Evolutionary conservation across 1,284 basidiomycete genomes (phyloP), one percentile per base, ranked within the genome.

Genomic region (Sporisorium graminicola): DNA sequence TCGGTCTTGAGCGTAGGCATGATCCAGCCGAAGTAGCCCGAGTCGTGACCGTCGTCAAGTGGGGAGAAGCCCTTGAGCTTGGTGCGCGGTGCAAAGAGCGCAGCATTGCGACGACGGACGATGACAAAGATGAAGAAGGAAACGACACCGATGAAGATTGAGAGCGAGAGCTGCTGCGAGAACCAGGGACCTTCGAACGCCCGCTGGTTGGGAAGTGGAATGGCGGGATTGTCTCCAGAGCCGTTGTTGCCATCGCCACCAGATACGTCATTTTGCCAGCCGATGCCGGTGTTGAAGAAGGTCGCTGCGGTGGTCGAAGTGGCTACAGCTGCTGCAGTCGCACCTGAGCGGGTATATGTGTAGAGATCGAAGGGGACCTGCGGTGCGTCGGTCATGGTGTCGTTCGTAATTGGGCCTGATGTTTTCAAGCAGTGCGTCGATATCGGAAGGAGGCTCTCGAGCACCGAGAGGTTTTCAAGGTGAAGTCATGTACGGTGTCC

Each of bases 61-160:
- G 94, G 93, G 5, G 94, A 94, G 87, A 95, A 95, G 3, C 95
- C 94, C 88, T 96, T 96, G 51, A 98, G 89, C 87, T 95, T 95
- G 0, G 96, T 97, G 63, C 96, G 88, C 0, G 95, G 94, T 22
- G 94, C 94, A 86, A 95, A 98, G 5, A 94, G 88, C 14, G 97
- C 87, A 13, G 94, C 93, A 92, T 93, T 96, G 83, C 93, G 88
- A 5, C 91, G 92, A 14, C 96, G 89, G 71, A 92, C 91, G 80
- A 95, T 92, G 16, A 92, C 95, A 87, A 99, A 99, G 14, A 94
- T 83, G 24, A 97, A 83, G 87, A 98, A 94, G 0, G 93, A 92
- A 6, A 88, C 84, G 3, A 94, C 47, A 2, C 96, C 97, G 69
- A 99, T 91, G 18, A 89, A 86, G 27, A 90, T 87, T 4, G 95